Evolutionary conservation across 345 rosid genomes (phyloP).

Genomic region (Zanthoxylum bungeanum): DNA sequence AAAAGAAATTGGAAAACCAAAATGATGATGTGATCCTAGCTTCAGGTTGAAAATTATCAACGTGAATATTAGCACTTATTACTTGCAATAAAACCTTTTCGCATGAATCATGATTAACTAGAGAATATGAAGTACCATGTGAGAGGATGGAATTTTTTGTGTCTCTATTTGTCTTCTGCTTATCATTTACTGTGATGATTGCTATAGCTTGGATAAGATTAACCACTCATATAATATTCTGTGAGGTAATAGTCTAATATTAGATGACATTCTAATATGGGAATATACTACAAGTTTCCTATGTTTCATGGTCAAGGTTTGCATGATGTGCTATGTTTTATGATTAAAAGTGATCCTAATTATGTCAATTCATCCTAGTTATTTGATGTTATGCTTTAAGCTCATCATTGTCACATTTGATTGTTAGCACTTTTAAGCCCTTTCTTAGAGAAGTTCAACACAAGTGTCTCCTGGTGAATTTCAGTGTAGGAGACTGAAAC

Average conservation of each 20-base stretch:
- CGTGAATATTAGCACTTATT: not conserved
- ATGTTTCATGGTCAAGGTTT: too few species aligned
- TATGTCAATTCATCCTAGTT: too few species aligned
- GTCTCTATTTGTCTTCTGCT: not conserved
- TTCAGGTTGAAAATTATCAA: not conserved
- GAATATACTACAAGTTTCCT: too few species aligned
- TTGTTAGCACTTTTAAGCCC: not conserved
- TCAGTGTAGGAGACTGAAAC: not conserved
- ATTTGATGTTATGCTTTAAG: not conserved
- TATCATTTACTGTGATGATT: not conserved
- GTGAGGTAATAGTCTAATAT: too few species aligned
- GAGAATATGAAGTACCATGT: not conserved
- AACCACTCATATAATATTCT: not conserved
- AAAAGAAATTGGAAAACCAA: not conserved
- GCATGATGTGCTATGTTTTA: not conserved
- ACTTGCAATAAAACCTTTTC: not conserved
- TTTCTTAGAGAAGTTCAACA: not conserved
- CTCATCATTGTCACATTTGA: not conserved
- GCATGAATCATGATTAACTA: too few species aligned
- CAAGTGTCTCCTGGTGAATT: not conserved
- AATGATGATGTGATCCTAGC: not conserved
- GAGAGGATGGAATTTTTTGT: not conserved
- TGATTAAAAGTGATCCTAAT: not conserved
- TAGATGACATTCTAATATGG: not conserved
- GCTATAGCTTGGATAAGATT: not conserved